Evolutionary conservation across 495 filamentous ascomycete species (phyloP).

Genomic region (Penicillium bovifimosum): DNA sequence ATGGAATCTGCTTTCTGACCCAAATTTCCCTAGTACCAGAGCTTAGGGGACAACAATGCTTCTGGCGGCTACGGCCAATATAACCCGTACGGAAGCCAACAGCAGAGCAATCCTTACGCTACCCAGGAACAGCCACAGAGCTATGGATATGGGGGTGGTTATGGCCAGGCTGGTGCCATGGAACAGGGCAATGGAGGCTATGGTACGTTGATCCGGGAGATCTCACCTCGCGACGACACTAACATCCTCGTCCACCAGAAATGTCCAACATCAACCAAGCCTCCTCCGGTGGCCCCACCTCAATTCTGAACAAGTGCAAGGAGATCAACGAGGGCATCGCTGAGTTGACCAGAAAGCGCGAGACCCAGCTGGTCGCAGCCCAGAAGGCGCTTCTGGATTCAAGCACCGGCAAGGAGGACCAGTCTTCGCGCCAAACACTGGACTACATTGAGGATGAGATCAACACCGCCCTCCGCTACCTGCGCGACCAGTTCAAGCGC

Average conservation of each 20-base stretch:
- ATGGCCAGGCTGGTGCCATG: constrained; percentile 39
- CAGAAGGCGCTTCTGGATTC: constrained; percentile 43
- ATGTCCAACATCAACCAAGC: constrained; percentile 54
- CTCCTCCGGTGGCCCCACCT: constrained; percentile 55
- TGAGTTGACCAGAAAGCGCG: constrained; percentile 36
- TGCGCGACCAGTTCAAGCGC: constrained; percentile 67
- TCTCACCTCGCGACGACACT: constrained; percentile 5
- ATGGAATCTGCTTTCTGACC: background rate
- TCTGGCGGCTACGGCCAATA: constrained; percentile 54
- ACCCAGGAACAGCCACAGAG: constrained; percentile 27
- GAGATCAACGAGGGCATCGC: constrained; percentile 67
- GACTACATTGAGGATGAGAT: constrained; percentile 73
- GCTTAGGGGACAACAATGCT: constrained; percentile 26
- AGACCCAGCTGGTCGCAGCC: constrained; percentile 32
- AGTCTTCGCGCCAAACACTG: constrained; percentile 36
- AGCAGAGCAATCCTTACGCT: constrained; percentile 35
- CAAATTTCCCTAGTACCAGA: constrained; percentile 25
- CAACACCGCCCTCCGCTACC: constrained; percentile 70
- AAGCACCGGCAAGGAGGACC: constrained; percentile 42
- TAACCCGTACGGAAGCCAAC: constrained; percentile 56
- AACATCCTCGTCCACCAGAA: constrained; percentile 45
- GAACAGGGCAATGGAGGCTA: constrained; percentile 37
- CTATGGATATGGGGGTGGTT: constrained; percentile 42
- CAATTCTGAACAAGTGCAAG: constrained; percentile 75
- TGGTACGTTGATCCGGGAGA: constrained; percentile 28